Base-by-base conservation (phyloP, 441 rosid species). In the Macaranga tanarius region DNA sequence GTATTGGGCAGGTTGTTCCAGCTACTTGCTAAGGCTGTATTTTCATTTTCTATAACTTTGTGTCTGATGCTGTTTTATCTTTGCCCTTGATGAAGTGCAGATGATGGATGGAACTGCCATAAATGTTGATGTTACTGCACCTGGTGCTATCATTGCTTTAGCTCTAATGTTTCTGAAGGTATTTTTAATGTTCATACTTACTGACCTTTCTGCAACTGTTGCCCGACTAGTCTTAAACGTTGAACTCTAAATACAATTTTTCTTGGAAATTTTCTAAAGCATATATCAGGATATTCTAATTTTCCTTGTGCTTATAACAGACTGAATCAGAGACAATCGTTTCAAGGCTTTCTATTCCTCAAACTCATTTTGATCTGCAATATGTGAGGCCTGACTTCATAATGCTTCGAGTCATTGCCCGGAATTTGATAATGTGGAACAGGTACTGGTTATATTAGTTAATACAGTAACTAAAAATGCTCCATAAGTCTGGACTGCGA, bases 381-480 rank as follows among this genome's bases (percentile, higher is more conserved):
- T 93, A 92, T 54, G 90, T 96, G 83, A 88, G 99, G 84, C 97
- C 99, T 62, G 97, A 96, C 84, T 93, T 93, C 85, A 90, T 96
- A 81, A 87, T 95, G 97, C 99, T 95, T 80, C 98, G 98, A 73
- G 91, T 93, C 78, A 87, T 96, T 88, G 97, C 99, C 80, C 88
- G 92, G 75, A 96, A 90, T 83, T 76, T 96, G 85, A 88, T 96
- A 77, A 89, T 90, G 97, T 96, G 98, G 99, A 85, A 87, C 87
- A 92, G 98, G 99, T 93, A 84, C 74, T 75, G 63, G 62, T 76
- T 55, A 3, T 63, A 40, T 65, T 25, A 52, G 56, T 61, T 69
- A 28, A 25, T 65, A 34, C 56, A 67, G 48, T 19, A 17, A 17
- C 60, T 69, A 73, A 79, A 31, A 73, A 70, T 67, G 57, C 74